These are phyloP conservation scores for Thalassiosira hispida DNA, from an alignment of 352 stramenopile genomes.

Conservation along the genomic window DNA sequence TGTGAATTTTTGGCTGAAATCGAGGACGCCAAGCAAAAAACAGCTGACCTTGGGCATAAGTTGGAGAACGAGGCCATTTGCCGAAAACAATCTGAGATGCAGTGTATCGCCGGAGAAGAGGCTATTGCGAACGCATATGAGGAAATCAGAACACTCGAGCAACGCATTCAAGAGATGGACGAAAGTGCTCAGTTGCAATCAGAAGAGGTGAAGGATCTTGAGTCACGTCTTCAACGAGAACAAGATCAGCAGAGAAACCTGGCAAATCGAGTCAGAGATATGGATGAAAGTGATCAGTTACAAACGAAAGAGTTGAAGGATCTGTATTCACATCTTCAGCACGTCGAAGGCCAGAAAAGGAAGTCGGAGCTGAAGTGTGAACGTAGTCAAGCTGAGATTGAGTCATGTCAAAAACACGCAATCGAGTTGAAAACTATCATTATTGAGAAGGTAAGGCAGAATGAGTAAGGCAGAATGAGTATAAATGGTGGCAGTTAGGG, in stretches of 20 bases:
- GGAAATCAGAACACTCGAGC: conserved; percentile 21
- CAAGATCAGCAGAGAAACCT: background rate
- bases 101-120: conserved; percentile 21
- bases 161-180: conserved; percentile 18
- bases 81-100: conserved; percentile 30
- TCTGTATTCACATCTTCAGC: conserved; percentile 20
- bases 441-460: conserved; percentile 50
- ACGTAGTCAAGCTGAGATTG: conserved; percentile 30
- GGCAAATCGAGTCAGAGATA: conserved; percentile 13
- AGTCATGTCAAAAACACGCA: conserved; percentile 36
- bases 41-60: conserved; percentile 18
- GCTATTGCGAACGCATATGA: conserved; percentile 24
- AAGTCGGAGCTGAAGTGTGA: conserved; percentile 52
- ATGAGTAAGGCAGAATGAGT: no score
- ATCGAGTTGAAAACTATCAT: conserved; percentile 50
- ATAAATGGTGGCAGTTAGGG: no score
- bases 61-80: conserved; percentile 26
- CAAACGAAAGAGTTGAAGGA: conserved; percentile 18
- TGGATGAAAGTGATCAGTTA: conserved; percentile 7
- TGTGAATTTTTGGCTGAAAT: conserved; percentile 46
- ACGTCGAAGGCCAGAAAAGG: conserved; percentile 18
- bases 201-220: conserved; percentile 12
- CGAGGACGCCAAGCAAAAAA: conserved; percentile 43
- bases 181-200: conserved; percentile 8
- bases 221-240: background rate